Percentiles rank a stretch among this genome's conserved stretches.
Evolutionary conservation across 75 land plant genomes (phyloP).

Genomic region (Cryptomeria japonica): DNA sequence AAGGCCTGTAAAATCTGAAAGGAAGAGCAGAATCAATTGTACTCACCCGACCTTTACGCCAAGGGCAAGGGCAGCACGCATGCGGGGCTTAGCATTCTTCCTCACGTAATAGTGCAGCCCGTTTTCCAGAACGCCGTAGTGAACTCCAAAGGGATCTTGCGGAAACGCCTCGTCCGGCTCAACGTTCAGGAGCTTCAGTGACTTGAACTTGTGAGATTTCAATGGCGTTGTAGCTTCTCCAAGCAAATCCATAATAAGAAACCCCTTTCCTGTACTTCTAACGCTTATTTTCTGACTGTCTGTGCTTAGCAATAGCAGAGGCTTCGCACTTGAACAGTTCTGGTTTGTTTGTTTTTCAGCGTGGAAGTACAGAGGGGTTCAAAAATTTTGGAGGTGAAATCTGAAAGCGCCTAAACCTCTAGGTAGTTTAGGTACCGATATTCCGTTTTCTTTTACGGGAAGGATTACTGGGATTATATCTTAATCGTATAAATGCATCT

Average conservation of each 20-base stretch:
- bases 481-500: neutral
- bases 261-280: neutral
- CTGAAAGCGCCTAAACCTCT: neutral
- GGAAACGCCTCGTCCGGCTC: conserved; percentile 44
- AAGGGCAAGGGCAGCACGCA: conserved; percentile 95
- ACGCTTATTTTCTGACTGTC: too few species aligned
- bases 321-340: too few species aligned
- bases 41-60: conserved; percentile 92
- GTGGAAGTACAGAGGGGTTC: neutral
- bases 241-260: conserved; percentile 45
- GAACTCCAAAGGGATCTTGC: conserved; percentile 70
- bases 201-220: conserved; percentile 62
- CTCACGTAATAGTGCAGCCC: conserved; percentile 92
- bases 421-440: neutral
- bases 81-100: conserved; percentile 82
- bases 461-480: neutral
- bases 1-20: conserved; percentile 11
- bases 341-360: neutral
- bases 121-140: conserved; percentile 82
- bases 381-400: neutral
- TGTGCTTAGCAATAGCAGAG: too few species aligned
- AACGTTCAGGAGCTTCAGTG: conserved; percentile 71
- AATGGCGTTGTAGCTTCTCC: conserved; percentile 31
- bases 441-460: neutral
- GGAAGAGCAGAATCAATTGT: neutral